Percentiles rank a stretch among this genome's conserved stretches.
Evolutionary conservation across 306 rosid genomes (phyloP).

Genomic region (Spatholobus suberectus): DNA sequence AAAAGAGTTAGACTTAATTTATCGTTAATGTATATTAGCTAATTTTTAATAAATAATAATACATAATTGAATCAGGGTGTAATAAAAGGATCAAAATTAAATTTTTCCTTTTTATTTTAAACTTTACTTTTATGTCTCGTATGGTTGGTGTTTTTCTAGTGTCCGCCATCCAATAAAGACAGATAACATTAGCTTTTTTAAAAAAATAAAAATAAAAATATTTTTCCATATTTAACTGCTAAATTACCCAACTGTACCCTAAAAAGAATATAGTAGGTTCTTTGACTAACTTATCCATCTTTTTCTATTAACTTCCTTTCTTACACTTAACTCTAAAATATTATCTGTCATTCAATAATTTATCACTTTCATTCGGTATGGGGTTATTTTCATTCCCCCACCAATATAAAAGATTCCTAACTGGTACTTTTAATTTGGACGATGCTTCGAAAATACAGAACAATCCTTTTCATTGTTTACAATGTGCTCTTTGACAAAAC

Average conservation of each 20-base stretch:
- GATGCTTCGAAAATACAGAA: constrained; percentile 49
- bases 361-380: constrained; percentile 44
- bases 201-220: no score
- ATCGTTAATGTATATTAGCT: no score
- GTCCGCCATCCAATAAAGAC: not conserved
- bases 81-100: not conserved
- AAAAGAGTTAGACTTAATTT: not conserved
- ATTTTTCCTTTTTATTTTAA: not conserved
- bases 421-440: constrained; percentile 34
- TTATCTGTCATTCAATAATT: constrained; percentile 28
- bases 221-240: not conserved
- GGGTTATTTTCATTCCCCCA: constrained; percentile 46
- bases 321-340: constrained; percentile 50
- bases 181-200: not conserved
- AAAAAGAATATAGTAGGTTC: not conserved
- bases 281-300: not conserved
- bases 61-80: no score
- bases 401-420: constrained; percentile 43
- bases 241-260: not conserved
- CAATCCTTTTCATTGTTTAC: constrained; percentile 41
- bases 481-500: constrained; percentile 31
- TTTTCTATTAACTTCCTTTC: constrained; percentile 37
- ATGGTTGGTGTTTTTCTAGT: not conserved
- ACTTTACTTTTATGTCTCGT: not conserved
- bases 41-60: not conserved